Percentiles rank a stretch among this genome's conserved stretches.
Evolutionary conservation across 306 rosid genomes (phyloP).

Genomic region (Prosopis cineraria): DNA sequence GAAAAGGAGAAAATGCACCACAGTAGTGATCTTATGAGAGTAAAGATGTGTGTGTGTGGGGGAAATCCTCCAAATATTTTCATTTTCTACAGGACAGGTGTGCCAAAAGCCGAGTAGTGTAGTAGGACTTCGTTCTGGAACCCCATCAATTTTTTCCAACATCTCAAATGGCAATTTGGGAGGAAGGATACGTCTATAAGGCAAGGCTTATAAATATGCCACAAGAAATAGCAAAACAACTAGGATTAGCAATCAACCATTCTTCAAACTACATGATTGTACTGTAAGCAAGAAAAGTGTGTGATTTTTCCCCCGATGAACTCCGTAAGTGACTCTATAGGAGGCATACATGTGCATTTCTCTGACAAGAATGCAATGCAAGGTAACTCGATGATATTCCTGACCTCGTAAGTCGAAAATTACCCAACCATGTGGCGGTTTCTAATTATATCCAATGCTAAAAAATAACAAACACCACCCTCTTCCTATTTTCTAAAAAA

Average conservation of each 20-base stretch:
- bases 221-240: not conserved
- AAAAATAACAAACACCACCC: not conserved
- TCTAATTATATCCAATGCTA: not conserved
- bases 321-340: constrained; percentile 33
- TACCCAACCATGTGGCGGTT: constrained; percentile 30
- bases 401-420: not conserved
- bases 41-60: constrained; percentile 2
- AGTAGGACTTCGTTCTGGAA: not conserved
- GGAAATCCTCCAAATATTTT: constrained; percentile 19
- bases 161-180: not conserved
- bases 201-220: not conserved
- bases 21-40: not conserved
- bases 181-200: not conserved
- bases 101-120: not conserved
- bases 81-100: not conserved
- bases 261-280: constrained; percentile 24
- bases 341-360: constrained; percentile 34
- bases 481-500: not conserved
- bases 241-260: constrained; percentile 24
- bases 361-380: constrained; percentile 17
- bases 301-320: constrained; percentile 40
- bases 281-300: constrained; percentile 42
- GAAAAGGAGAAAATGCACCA: constrained; percentile 19
- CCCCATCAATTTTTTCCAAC: not conserved
- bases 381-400: constrained; percentile 15